phyloP scores from a whole-genome alignment of 148 eudicot genomes.

The Chenopodium formosanum region DNA sequence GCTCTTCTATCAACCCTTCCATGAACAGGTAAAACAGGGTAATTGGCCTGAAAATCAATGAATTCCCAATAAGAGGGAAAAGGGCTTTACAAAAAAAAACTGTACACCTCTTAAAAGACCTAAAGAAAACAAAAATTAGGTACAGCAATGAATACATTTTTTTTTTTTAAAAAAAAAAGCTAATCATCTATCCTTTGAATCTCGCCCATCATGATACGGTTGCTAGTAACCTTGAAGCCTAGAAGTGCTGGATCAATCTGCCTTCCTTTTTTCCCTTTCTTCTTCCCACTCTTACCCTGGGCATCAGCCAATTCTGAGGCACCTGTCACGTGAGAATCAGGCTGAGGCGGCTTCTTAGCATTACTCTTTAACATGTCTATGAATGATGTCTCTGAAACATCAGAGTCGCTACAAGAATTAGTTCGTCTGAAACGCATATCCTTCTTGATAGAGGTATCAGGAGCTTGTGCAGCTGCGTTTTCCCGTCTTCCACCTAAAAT shows the following conservation, averaged over 20 bases:
- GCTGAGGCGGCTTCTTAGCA: conserved; percentile 58
- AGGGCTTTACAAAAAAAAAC: conserved; percentile 33
- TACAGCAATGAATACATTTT: background rate
- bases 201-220: conserved; percentile 97
- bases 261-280: conserved; percentile 87
- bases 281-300: conserved; percentile 57
- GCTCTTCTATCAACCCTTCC: conserved; percentile 1
- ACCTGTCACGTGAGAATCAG: conserved; percentile 35
- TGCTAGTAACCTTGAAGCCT: conserved; percentile 92
- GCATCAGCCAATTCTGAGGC: conserved; percentile 50
- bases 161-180: background rate
- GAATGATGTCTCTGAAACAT: conserved; percentile 76
- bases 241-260: conserved; percentile 93
- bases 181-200: conserved; percentile 83
- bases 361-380: conserved; percentile 88
- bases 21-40: conserved; percentile 16
- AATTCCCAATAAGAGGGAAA: background rate
- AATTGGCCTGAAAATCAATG: conserved; percentile 12
- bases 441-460: conserved; percentile 43
- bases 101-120: conserved; percentile 35
- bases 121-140: background rate
- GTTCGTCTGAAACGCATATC: conserved; percentile 67
- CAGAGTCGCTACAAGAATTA: conserved; percentile 71
- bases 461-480: conserved; percentile 32
- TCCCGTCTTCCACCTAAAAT: conserved; percentile 56